These are phyloP conservation scores for Dactylellina haptotyla DNA, from an alignment of 2,329 filamentous ascomycete genomes.

Conservation along the genomic window DNA sequence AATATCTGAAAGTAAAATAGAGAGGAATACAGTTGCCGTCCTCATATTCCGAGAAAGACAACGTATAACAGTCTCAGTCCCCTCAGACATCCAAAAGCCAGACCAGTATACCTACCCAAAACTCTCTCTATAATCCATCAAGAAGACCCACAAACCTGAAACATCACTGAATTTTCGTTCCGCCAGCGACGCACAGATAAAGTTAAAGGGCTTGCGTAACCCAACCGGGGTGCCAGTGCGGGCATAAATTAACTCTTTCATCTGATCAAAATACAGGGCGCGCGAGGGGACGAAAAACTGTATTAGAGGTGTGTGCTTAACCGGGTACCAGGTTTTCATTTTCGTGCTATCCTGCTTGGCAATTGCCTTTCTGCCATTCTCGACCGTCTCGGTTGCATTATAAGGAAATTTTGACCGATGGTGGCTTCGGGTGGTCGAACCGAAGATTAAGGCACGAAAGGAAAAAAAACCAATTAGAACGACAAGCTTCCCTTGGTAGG, in stretches of 20 bases:
- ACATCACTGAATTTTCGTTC: not conserved
- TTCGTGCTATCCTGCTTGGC: not conserved
- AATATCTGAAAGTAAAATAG: too few relatives aligned
- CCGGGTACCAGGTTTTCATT: not conserved
- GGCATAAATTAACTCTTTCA: not conserved
- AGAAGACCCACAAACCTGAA: slow-evolving; percentile 13
- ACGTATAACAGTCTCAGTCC: too few relatives aligned
- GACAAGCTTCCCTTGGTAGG: too few relatives aligned
- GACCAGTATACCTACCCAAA: not conserved
- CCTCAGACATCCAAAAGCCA: too few relatives aligned
- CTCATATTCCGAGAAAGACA: too few relatives aligned
- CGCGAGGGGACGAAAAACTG: not conserved
- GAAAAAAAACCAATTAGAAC: not conserved
- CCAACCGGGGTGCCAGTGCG: not conserved
- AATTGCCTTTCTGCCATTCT: not conserved
- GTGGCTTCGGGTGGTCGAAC: slow-evolving; percentile 36
- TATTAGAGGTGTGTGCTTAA: too few relatives aligned
- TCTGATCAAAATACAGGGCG: too few relatives aligned
- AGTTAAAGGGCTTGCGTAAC: slow-evolving; percentile 14
- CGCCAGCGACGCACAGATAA: not conserved
- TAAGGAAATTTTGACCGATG: slow-evolving; percentile 9
- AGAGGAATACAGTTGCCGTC: too few relatives aligned
- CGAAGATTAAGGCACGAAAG: slow-evolving; percentile 28
- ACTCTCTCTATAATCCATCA: not conserved
- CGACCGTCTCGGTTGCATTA: not conserved